phyloP scores from a whole-genome alignment of 2,329 filamentous ascomycete genomes.

The Alternaria sp. region DNA sequence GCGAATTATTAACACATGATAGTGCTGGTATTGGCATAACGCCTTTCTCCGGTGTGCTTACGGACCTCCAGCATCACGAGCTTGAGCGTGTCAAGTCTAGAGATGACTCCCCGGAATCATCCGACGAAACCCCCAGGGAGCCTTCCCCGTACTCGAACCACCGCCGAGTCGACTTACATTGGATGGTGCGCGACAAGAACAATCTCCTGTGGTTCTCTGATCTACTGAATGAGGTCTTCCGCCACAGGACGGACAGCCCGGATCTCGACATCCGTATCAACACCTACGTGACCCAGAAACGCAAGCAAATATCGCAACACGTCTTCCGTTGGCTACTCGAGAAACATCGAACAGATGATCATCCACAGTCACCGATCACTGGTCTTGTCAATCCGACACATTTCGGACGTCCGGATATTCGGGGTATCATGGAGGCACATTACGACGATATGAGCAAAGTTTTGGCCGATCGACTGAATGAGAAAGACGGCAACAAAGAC shows the following conservation, averaged over 20 bases:
- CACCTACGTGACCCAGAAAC: slow-evolving; percentile 66
- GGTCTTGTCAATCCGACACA: slow-evolving; percentile 63
- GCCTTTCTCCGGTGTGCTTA: slow-evolving; percentile 66
- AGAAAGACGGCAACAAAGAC: slow-evolving; percentile 28
- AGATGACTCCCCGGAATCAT: slow-evolving; percentile 21
- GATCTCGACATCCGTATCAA: slow-evolving; percentile 64
- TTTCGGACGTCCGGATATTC: slow-evolving; percentile 65
- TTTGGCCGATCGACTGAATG: slow-evolving; percentile 27
- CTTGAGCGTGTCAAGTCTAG: slow-evolving; percentile 43
- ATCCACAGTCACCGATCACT: slow-evolving; percentile 64
- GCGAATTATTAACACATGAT: neutral
- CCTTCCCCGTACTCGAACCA: slow-evolving; percentile 49
- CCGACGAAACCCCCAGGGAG: slow-evolving; percentile 13
- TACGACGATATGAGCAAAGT: slow-evolving; percentile 62
- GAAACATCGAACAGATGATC: slow-evolving; percentile 61
- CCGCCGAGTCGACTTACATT: slow-evolving; percentile 67
- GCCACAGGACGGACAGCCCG: slow-evolving; percentile 46
- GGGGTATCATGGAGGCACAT: slow-evolving; percentile 62
- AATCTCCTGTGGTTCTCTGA: slow-evolving; percentile 67
- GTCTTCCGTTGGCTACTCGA: slow-evolving; percentile 67
- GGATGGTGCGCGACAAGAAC: slow-evolving; percentile 67
- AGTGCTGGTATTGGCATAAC: slow-evolving; percentile 67
- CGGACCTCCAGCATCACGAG: slow-evolving; percentile 61
- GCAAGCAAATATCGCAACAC: slow-evolving; percentile 62
- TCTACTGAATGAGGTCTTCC: slow-evolving; percentile 59